Evolutionary conservation across 75 land plant species (phyloP), one percentile per base, ranked within the genome.

Genomic region (Selaginella moellendorffii): DNA sequence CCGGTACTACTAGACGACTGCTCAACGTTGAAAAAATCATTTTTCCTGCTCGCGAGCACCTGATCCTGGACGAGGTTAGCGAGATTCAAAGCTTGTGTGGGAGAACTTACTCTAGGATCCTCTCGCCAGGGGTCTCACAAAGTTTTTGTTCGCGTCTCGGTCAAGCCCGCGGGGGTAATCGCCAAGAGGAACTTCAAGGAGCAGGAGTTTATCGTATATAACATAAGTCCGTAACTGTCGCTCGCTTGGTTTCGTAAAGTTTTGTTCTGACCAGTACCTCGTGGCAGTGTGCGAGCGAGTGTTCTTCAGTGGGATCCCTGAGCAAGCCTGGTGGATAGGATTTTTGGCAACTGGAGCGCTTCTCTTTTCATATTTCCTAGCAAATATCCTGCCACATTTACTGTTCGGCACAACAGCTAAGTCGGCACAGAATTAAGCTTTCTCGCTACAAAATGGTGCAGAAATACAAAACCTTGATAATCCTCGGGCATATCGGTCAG

Each of bases 201-300:
- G 58, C 76, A 81, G 54, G 68, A 87, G n/a, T 66, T 69, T 59
- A 75, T 88, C 62, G 63, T 88, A 1, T 88, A 78, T 59, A 88
- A 88, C 68, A 85, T 88, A 58, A 72, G 91, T 86, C 79, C 59
- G 73, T 75, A 53, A 31, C 22, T 53, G 28, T 1, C 68, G 54
- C 27, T 58, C 67, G 42, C 65, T 73, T 61, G 53, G 70, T 54
- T 26, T 18, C 68, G 22, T 10, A 53, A 10, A 24, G 1, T 22
- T 36, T 26, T 0, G 30, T 36, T 24, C 69, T 58, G 27, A n/a
- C n/a, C 27, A 31, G 22, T 31, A 71, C 65, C 68, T 52, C 18
- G 24, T 28, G 72, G 71, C 85, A 87, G 93, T 81, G 52, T 88
- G 84, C 65, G 95, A 88, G 67, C 84, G 85, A 52, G 63, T 85